Conservation (phyloP, 2,329 filamentous ascomycete species). For the Myriosclerotinia duriaeana region DNA sequence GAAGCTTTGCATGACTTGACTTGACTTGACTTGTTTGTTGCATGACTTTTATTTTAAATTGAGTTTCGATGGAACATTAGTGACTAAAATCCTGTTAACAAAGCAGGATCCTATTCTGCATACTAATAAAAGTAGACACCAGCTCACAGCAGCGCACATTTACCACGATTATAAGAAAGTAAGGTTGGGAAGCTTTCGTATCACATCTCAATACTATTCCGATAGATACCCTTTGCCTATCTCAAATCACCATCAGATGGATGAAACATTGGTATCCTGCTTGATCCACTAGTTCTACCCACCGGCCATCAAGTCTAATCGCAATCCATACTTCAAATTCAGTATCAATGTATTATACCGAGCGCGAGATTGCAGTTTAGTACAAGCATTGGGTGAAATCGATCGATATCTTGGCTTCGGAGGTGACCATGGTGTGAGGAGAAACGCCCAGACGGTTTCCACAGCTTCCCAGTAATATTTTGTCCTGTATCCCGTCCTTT, state of each 20-base stretch:
- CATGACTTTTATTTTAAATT: not conserved
- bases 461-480: slow-evolving; percentile 2
- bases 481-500: not conserved
- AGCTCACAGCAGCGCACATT: not conserved
- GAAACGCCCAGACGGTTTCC: not conserved
- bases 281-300: not conserved
- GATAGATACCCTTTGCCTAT: too few species aligned
- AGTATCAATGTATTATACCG: not conserved
- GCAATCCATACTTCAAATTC: not conserved
- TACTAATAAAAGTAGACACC: not conserved
- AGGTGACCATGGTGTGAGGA: not conserved
- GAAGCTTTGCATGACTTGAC: too few species aligned
- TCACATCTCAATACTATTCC: not conserved
- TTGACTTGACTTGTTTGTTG: too few species aligned
- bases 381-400: not conserved
- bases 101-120: not conserved
- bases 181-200: not conserved
- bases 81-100: not conserved
- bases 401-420: not conserved
- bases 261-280: not conserved
- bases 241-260: not conserved
- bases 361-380: not conserved
- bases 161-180: not conserved
- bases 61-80: too few species aligned
- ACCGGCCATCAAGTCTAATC: not conserved